Evolutionary conservation across 163 green algal genomes (phyloP).

Genomic region (Scenedesmus sp.): DNA sequence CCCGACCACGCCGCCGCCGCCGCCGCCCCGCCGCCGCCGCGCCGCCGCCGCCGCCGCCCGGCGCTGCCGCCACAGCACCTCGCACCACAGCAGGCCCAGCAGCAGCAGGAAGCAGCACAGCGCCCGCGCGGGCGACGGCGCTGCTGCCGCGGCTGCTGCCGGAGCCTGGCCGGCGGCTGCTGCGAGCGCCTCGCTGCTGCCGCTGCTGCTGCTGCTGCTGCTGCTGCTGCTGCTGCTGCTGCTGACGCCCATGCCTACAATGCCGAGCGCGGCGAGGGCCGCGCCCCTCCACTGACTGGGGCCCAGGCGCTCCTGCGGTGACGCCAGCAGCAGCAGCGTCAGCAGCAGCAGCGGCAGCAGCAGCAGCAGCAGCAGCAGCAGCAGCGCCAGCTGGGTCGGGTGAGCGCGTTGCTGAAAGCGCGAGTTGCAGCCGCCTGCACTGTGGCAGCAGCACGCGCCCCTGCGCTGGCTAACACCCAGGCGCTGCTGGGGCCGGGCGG

Average conservation of each 20-base stretch:
- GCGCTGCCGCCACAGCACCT: not conserved
- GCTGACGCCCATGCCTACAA: conserved; percentile 67
- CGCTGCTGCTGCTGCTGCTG: not conserved
- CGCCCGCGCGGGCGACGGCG: conserved; percentile 53
- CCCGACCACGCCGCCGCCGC: not conserved
- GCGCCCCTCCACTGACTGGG: conserved; percentile 70
- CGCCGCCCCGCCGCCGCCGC: not conserved
- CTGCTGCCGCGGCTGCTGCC: conserved; percentile 28
- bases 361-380: not conserved
- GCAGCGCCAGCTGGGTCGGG: too few relatives aligned
- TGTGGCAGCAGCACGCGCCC: conserved; percentile 67
- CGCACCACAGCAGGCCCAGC: conserved; percentile 48
- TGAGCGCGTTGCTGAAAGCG: too few relatives aligned
- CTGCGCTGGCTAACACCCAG: conserved; percentile 69
- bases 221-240: conserved; percentile 31
- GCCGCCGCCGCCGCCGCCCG: conserved; percentile 9
- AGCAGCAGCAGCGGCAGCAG: not conserved
- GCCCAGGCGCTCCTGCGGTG: conserved; percentile 69
- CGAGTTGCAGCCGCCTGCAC: too few relatives aligned
- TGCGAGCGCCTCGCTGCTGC: too few relatives aligned
- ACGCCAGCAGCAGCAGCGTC: not conserved
- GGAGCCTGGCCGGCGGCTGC: too few relatives aligned
- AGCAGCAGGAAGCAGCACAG: conserved; percentile 55
- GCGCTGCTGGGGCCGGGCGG: conserved; percentile 60
- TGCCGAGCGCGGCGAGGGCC: conserved; percentile 62